A percentile compares a stretch with the other conserved stretches of the same genome.
Conservation (phyloP, 441 rosid species). For the Adansonia grandidieri region DNA sequence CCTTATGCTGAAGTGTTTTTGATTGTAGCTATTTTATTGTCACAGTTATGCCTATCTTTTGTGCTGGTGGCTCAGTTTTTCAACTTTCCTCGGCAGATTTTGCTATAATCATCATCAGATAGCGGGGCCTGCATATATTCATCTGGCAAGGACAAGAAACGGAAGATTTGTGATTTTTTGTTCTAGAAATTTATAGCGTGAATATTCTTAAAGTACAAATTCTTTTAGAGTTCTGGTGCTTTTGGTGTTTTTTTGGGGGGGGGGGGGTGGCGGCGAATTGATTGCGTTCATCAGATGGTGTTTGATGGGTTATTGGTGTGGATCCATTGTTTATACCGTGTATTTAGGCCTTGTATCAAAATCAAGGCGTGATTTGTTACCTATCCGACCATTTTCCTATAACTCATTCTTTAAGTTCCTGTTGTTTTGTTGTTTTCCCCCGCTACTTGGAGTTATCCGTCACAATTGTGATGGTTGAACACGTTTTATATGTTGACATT, state of each 20-base stretch:
- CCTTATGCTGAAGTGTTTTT: background rate
- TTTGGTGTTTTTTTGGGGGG: constrained; percentile 5
- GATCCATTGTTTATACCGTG: constrained; percentile 14
- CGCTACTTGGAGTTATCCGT: background rate
- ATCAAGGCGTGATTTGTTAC: background rate
- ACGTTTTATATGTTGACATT: constrained; percentile 7
- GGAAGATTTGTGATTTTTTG: constrained; percentile 17
- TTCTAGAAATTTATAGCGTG: constrained; percentile 26
- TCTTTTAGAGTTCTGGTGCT: constrained; percentile 27
- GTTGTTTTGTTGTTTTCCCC: background rate
- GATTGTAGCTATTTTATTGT: background rate
- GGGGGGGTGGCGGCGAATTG: constrained; percentile 13
- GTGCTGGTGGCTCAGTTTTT: constrained; percentile 21
- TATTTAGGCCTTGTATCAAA: background rate
- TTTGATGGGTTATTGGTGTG: constrained; percentile 4
- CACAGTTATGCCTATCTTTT: constrained; percentile 14
- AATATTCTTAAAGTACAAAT: constrained; percentile 38
- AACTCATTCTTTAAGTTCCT: background rate
- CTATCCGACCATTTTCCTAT: background rate
- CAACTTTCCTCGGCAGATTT: constrained; percentile 15
- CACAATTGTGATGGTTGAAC: background rate
- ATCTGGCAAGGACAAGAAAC: constrained; percentile 27
- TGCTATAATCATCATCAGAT: constrained; percentile 9
- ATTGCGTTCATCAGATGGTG: constrained; percentile 9
- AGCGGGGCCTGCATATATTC: constrained; percentile 16